phyloP scores from a whole-genome alignment of 2,329 filamentous ascomycete genomes.

The Alternaria longipes region DNA sequence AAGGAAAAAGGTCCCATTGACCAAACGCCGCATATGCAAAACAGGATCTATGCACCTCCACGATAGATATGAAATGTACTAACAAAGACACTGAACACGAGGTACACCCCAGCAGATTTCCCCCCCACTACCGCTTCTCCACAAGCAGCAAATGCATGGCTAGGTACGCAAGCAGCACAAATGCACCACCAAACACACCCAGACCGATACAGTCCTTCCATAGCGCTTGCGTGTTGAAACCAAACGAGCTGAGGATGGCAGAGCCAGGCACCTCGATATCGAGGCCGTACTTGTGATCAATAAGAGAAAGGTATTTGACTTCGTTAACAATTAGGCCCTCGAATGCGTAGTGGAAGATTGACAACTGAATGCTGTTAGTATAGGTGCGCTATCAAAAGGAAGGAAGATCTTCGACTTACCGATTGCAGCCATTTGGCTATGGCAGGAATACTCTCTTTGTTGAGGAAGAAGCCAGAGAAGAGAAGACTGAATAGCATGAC shows the following conservation, averaged over 20 bases:
- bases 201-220: constrained; percentile 87
- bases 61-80: neutral
- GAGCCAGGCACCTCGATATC: constrained; percentile 96
- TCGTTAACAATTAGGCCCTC: constrained; percentile 98
- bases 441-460: constrained; percentile 89
- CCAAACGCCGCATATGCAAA: constrained; percentile 5
- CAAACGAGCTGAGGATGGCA: constrained; percentile 92
- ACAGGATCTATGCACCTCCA: neutral
- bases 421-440: constrained; percentile 89
- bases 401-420: constrained; percentile 56
- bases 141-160: constrained; percentile 95
- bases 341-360: constrained; percentile 98
- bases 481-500: constrained; percentile 98
- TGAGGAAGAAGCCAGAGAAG: constrained; percentile 92
- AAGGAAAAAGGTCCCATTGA: neutral
- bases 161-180: constrained; percentile 85
- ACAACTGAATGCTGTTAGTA: constrained; percentile 64
- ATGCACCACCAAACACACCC: constrained; percentile 80
- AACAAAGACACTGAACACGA: neutral
- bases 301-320: constrained; percentile 85
- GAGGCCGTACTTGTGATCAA: constrained; percentile 94
- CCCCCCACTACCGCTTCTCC: constrained; percentile 74
- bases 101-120: neutral
- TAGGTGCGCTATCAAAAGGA: neutral
- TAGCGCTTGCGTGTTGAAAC: constrained; percentile 86